Conservation (phyloP, 2,329 filamentous ascomycete genomes). For the Epichloe hybrida region DNA sequence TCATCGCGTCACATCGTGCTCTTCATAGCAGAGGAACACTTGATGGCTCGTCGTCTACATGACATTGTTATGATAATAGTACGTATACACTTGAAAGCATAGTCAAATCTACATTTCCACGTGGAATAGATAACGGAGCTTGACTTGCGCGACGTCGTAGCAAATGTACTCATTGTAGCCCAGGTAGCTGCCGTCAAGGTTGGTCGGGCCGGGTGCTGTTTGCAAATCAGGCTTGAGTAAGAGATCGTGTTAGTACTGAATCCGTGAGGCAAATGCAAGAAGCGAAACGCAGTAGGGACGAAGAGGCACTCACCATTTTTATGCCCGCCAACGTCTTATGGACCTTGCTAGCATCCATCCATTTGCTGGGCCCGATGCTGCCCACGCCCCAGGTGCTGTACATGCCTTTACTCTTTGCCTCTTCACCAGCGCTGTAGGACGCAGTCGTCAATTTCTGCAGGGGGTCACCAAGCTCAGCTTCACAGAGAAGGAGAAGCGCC, state of each 20-base stretch:
- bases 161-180: slow-evolving; percentile 63
- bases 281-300: background rate
- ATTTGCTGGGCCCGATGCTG: slow-evolving; percentile 46
- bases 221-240: slow-evolving; percentile 34
- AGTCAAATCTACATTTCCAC: slow-evolving; percentile 32
- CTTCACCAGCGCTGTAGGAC: slow-evolving; percentile 49
- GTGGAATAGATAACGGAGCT: slow-evolving; percentile 55
- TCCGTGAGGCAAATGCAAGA: too few species aligned
- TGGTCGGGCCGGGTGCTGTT: slow-evolving; percentile 32
- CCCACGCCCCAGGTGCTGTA: slow-evolving; percentile 62
- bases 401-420: slow-evolving; percentile 45
- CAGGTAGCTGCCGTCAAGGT: slow-evolving; percentile 32
- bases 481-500: slow-evolving; percentile 68
- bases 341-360: slow-evolving; percentile 63
- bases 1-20: too few species aligned
- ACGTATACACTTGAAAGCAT: background rate
- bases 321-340: slow-evolving; percentile 53
- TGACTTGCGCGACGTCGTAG: slow-evolving; percentile 57
- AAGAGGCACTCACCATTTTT: slow-evolving; percentile 43
- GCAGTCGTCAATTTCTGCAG: slow-evolving; percentile 48
- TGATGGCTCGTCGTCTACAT: too few species aligned
- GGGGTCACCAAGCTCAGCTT: slow-evolving; percentile 62
- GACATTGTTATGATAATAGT: too few species aligned
- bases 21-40: too few species aligned
- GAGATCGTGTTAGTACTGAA: background rate